phyloP scores from a whole-genome alignment of 2,329 filamentous ascomycete genomes.

The Aureobasidium sp. region DNA sequence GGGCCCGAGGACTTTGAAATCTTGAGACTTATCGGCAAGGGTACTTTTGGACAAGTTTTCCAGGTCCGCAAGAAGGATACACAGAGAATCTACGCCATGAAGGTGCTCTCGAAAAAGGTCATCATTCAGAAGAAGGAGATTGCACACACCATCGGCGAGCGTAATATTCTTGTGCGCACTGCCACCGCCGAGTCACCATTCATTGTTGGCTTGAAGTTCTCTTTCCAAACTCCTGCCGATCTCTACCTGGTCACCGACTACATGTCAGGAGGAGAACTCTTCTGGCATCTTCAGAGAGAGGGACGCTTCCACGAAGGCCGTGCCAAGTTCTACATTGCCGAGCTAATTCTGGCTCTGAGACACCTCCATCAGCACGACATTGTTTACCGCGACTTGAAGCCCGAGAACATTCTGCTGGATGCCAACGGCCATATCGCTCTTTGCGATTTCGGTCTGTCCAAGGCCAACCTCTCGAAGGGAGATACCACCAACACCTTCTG shows the following conservation, averaged over 20 bases:
- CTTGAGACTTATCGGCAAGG: conserved; percentile 91
- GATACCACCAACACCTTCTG: conserved; percentile 99
- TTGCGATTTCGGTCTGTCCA: conserved; percentile 95
- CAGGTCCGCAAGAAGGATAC: conserved; percentile 98
- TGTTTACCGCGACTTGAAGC: conserved; percentile 94
- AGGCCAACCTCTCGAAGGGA: conserved; percentile 93
- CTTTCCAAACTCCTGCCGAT: conserved; percentile 94
- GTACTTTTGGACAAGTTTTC: conserved; percentile 96
- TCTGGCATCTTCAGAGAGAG: conserved; percentile 98
- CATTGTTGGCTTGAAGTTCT: conserved; percentile 96
- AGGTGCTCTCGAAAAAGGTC: conserved; percentile 97
- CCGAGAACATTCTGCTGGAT: conserved; percentile 93
- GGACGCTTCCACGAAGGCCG: conserved; percentile 89
- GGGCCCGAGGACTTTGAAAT: conserved; percentile 95
- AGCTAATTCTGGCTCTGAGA: conserved; percentile 88
- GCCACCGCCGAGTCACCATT: conserved; percentile 94
- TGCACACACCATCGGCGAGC: conserved; percentile 89
- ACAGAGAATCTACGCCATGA: conserved; percentile 95
- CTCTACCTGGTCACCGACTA: conserved; percentile 98
- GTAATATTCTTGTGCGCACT: conserved; percentile 93
- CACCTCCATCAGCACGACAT: conserved; percentile 96
- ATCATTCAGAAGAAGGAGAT: conserved; percentile 99
- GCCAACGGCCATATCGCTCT: conserved; percentile 96
- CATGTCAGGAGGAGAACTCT: conserved; percentile 97
- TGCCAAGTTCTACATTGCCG: conserved; percentile 97